Evolutionary conservation across 495 filamentous ascomycete species (phyloP).

Genomic region (Peziza echinospora): DNA sequence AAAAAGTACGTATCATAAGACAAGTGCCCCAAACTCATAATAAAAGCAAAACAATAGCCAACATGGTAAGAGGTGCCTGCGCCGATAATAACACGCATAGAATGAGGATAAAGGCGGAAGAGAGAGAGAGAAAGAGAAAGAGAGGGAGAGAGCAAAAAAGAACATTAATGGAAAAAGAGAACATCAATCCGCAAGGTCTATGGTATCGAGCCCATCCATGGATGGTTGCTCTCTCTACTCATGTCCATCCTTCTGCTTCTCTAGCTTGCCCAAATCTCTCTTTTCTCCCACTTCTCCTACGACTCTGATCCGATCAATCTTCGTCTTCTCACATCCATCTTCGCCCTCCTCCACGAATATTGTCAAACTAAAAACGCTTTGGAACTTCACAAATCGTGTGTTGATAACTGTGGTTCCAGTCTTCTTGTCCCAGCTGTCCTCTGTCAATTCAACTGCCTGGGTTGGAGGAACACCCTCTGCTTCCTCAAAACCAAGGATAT

Average conservation of each 20-base stretch:
- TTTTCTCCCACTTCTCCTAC: conserved; percentile 89
- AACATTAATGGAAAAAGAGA: too few relatives aligned
- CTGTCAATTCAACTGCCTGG: conserved; percentile 49
- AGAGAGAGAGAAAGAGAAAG: too few relatives aligned
- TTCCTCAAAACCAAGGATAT: conserved; percentile 87
- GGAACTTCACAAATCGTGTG: conserved; percentile 90
- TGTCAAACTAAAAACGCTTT: conserved; percentile 63
- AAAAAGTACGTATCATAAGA: too few relatives aligned
- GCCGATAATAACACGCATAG: too few relatives aligned
- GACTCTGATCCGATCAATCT: conserved; percentile 64
- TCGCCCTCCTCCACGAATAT: conserved; percentile 83
- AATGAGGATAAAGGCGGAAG: too few relatives aligned
- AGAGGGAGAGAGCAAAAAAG: too few relatives aligned
- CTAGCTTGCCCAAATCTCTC: conserved; percentile 75
- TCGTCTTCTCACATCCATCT: conserved; percentile 53
- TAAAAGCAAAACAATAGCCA: too few relatives aligned
- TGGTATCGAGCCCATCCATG: too few relatives aligned
- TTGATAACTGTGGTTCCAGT: conserved; percentile 68
- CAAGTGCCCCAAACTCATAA: too few relatives aligned
- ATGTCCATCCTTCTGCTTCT: conserved; percentile 59
- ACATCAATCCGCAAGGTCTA: too few relatives aligned
- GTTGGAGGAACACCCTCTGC: conserved; percentile 64
- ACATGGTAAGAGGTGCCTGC: too few relatives aligned
- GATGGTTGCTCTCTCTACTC: too few relatives aligned
- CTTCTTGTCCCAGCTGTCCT: conserved; percentile 61